These are phyloP conservation scores for Spathaspora jeffriesii DNA, from an alignment of 1,139 yeast species.

Conservation along the genomic window DNA sequence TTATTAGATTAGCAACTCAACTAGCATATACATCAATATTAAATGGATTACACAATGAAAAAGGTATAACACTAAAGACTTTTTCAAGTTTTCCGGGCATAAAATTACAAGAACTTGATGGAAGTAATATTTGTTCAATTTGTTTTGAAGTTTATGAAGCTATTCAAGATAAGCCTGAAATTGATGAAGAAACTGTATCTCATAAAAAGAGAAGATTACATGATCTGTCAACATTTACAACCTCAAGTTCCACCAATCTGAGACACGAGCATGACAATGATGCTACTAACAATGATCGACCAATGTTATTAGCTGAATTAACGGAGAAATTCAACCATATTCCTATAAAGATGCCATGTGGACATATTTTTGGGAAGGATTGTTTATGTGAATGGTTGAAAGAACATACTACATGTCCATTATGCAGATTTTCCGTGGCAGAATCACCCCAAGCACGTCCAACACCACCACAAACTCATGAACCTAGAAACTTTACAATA, in stretches of 20 bases:
- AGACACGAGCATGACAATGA: constrained; percentile 5
- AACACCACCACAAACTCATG: constrained; percentile 3
- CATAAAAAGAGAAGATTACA: constrained; percentile 9
- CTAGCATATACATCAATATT: constrained; percentile 66
- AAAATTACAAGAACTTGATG: constrained; percentile 23
- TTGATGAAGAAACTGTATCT: constrained; percentile 12
- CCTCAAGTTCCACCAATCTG: constrained; percentile 9
- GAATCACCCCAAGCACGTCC: constrained; percentile 19
- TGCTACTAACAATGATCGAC: constrained; percentile 2
- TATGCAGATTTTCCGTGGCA: constrained; percentile 62
- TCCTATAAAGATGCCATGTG: constrained; percentile 78
- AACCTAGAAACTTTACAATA: constrained; percentile 10
- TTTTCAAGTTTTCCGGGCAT: constrained; percentile 50
- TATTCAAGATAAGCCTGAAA: constrained; percentile 10
- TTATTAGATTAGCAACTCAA: constrained; percentile 67
- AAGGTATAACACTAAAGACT: constrained; percentile 52
- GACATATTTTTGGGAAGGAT: constrained; percentile 72
- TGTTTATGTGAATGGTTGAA: constrained; percentile 80
- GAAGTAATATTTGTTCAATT: constrained; percentile 55
- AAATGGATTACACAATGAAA: constrained; percentile 38
- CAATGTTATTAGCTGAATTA: constrained; percentile 24
- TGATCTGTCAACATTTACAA: constrained; percentile 8
- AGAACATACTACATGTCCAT: constrained; percentile 71
- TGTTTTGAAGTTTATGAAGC: constrained; percentile 60
- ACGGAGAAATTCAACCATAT: constrained; percentile 49